Percentiles rank a stretch among this genome's conserved stretches.
Conservation (phyloP, 108 stramenopile genomes). For the Discostella stelligeroides region DNA sequence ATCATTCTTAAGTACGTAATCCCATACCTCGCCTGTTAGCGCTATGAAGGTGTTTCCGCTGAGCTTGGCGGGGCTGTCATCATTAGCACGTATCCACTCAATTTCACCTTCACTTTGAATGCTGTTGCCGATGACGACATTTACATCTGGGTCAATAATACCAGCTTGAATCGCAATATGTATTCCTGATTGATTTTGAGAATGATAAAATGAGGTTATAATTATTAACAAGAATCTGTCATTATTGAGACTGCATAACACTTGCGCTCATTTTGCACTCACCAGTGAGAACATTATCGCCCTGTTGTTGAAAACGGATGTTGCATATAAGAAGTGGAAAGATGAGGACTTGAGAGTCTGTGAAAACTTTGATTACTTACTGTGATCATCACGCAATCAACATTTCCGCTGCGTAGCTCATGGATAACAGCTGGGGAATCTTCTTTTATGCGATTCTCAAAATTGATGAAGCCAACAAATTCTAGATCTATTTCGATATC, state of each 20-base stretch:
- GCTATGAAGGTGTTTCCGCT: constrained; percentile 41
- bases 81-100: constrained; percentile 39
- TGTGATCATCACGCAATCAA: constrained; percentile 59
- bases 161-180: constrained; percentile 62
- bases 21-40: constrained; percentile 63
- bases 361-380: not conserved
- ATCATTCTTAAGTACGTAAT: constrained; percentile 27
- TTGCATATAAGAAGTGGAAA: no score
- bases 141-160: constrained; percentile 39
- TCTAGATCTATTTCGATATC: constrained; percentile 52
- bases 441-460: constrained; percentile 58
- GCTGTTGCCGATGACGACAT: constrained; percentile 41
- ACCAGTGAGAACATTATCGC: constrained; percentile 61
- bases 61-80: constrained; percentile 17
- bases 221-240: no score
- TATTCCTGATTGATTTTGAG: constrained; percentile 41
- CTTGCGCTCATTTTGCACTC: no score
- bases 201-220: no score
- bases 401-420: constrained; percentile 53
- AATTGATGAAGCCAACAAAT: constrained; percentile 63
- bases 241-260: no score
- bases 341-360: no score
- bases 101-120: constrained; percentile 25
- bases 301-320: constrained; percentile 5
- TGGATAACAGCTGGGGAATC: constrained; percentile 58